Evolutionary conservation across 2,329 filamentous ascomycete species (phyloP).

Genomic region (Stagonosporopsis chrysanthemi): DNA sequence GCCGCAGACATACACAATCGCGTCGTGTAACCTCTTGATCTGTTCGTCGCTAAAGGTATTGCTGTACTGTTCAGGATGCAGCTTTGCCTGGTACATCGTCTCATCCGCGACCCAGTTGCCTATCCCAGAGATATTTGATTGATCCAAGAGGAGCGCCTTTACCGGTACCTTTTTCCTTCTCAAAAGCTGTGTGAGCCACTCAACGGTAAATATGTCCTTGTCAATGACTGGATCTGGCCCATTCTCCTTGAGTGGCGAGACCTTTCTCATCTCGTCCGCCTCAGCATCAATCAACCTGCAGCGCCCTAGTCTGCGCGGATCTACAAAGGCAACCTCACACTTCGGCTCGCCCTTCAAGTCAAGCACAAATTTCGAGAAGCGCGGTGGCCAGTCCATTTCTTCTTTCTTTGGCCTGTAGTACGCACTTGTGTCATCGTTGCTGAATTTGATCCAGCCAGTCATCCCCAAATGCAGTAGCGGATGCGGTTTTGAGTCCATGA

Average conservation of each 20-base stretch:
- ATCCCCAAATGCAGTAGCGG: slow-evolving; percentile 85
- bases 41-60: slow-evolving; percentile 78
- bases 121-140: slow-evolving; percentile 87
- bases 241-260: slow-evolving; percentile 85
- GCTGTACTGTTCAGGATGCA: slow-evolving; percentile 94
- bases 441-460: slow-evolving; percentile 85
- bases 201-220: slow-evolving; percentile 75
- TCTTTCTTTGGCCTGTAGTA: slow-evolving; percentile 71
- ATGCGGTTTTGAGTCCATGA: slow-evolving; percentile 80
- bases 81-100: slow-evolving; percentile 83
- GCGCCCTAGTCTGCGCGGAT: slow-evolving; percentile 78
- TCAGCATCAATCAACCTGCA: slow-evolving; percentile 84
- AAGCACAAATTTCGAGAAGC: slow-evolving; percentile 86
- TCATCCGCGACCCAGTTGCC: slow-evolving; percentile 99
- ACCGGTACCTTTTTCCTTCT: slow-evolving; percentile 80
- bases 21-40: slow-evolving; percentile 73
- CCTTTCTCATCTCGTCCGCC: slow-evolving; percentile 75
- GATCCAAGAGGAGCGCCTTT: slow-evolving; percentile 88
- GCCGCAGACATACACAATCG: slow-evolving; percentile 80
- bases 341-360: slow-evolving; percentile 67
- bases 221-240: slow-evolving; percentile 93
- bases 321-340: slow-evolving; percentile 79
- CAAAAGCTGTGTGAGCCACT: slow-evolving; percentile 77
- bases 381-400: slow-evolving; percentile 81
- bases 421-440: slow-evolving; percentile 77